Evolutionary conservation across 2,329 filamentous ascomycete genomes (phyloP), one percentile per base, ranked within the genome.

Genomic region (Gyromitra esculenta): DNA sequence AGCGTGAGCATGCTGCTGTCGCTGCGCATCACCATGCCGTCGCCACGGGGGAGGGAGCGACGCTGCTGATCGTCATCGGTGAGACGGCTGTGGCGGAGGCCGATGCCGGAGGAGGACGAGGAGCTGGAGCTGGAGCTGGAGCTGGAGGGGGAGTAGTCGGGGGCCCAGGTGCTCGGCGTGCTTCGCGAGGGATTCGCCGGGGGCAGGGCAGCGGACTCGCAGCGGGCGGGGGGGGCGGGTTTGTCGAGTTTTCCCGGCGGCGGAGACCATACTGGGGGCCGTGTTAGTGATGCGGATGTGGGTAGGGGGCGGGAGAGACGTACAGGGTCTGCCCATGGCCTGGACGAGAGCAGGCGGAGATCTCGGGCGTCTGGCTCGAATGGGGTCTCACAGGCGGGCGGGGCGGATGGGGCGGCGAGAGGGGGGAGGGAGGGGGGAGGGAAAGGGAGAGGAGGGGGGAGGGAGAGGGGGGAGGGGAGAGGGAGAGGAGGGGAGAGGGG

Each of bases 1-100:
- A 81, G 73, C 1, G 79, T 81, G 66, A 81, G 77, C 39, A 81
- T 59, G 5, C 72, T 70, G 52, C 64, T 75, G 52, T 74, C 60
- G 57, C 60, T 68, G 35, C 69, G 69, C 45, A 63, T 63, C 25
- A 56, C 70, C 39, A 63, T 50, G 50, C 25, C 45, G 50, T 68
- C 37, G 35, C 25, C 57, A 15, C 50, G 25, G 18, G 35, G 43
- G 35, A 18, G 54, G 13, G 41, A 21, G 50, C 73, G 65, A 21
- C 60, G 65, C 31, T 25, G 57, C 21, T 63, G 57, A 66, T 75
- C 67, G 25, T 64, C 54, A 18, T 65, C 62, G 39, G 67, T 75
- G 13, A 71, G 68, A n/a, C 73, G 73, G 37, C 62, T 57, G 41
- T 75, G 73, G 31, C 59, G 60, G 35, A 52, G 60, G 13, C 31